phyloP scores from a whole-genome alignment of 192 early-diverging fungal genomes.

The Mortierella antarctica region DNA sequence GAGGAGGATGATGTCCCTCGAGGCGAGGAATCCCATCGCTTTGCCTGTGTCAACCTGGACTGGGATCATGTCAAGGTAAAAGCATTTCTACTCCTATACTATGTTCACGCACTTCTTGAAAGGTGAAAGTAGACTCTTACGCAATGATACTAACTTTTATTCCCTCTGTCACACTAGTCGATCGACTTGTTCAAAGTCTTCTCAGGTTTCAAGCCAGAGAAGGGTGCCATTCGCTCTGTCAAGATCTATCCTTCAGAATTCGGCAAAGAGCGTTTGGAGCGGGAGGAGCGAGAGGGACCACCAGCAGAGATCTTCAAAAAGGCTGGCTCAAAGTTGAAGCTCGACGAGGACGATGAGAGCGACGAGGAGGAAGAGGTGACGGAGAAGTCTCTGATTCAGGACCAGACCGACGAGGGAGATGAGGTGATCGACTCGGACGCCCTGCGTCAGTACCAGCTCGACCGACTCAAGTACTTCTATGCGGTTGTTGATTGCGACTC shows the following conservation, averaged over 20 bases:
- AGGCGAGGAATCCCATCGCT: conserved; percentile 74
- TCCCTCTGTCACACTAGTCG: conserved; percentile 55
- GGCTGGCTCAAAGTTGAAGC: conserved; percentile 15
- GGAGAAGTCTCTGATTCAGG: conserved; percentile 56
- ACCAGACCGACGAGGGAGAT: conserved; percentile 66
- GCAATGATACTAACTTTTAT: background rate
- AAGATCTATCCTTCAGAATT: conserved; percentile 91
- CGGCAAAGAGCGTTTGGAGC: conserved; percentile 79
- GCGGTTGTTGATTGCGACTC: conserved; percentile 95
- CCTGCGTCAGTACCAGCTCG: conserved; percentile 92
- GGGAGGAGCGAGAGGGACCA: conserved; percentile 80
- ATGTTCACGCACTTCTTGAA: background rate
- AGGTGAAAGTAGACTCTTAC: background rate
- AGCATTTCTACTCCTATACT: background rate
- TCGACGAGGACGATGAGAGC: conserved; percentile 20
- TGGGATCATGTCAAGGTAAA: conserved; percentile 90
- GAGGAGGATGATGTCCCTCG: conserved; percentile 57
- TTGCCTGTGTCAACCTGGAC: conserved; percentile 94
- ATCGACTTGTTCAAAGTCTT: conserved; percentile 89
- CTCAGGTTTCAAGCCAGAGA: conserved; percentile 82
- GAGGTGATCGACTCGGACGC: conserved; percentile 86
- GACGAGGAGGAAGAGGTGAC: conserved; percentile 58
- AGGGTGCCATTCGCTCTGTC: conserved; percentile 77
- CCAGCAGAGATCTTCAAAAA: conserved; percentile 76
- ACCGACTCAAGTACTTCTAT: conserved; percentile 92